These are phyloP conservation scores for Pharus latifolius DNA, from an alignment of 176 grass and related monocot species.

Conservation along the genomic window DNA sequence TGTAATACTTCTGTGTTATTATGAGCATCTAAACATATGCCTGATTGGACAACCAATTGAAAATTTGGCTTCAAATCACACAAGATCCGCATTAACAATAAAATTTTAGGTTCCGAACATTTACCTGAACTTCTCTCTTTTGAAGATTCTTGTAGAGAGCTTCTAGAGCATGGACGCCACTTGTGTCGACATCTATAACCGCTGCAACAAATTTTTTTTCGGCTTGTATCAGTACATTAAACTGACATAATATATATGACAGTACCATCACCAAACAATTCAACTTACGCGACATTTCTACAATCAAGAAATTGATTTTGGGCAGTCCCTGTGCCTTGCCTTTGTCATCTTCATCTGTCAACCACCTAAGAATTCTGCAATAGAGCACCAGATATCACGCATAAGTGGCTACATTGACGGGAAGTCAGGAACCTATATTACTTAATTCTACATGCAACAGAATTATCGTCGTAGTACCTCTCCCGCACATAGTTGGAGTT, in stretches of 20 bases:
- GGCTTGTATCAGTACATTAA: background rate
- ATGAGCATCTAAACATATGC: background rate
- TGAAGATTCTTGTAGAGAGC: conserved; percentile 56
- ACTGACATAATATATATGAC: background rate
- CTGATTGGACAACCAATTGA: background rate
- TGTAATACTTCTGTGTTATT: background rate
- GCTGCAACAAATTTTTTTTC: conserved; percentile 36
- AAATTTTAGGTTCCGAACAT: background rate
- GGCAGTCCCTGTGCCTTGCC: conserved; percentile 28
- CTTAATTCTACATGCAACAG: background rate
- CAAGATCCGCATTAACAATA: background rate
- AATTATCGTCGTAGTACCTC: conserved; percentile 36
- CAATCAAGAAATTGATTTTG: conserved; percentile 58
- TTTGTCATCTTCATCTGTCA: conserved; percentile 66
- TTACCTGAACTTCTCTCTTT: conserved; percentile 68
- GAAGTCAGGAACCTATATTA: background rate
- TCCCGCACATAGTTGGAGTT: conserved; percentile 94
- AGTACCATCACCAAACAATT: background rate
- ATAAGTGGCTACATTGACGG: background rate
- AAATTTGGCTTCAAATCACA: background rate
- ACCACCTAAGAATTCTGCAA: conserved; percentile 82
- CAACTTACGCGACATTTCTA: conserved; percentile 86
- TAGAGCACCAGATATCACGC: background rate
- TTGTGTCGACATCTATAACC: conserved; percentile 89
- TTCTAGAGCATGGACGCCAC: conserved; percentile 75